Evolutionary conservation across 805 yeast species (phyloP).

Genomic region (Zygosaccharomyces siamensis): DNA sequence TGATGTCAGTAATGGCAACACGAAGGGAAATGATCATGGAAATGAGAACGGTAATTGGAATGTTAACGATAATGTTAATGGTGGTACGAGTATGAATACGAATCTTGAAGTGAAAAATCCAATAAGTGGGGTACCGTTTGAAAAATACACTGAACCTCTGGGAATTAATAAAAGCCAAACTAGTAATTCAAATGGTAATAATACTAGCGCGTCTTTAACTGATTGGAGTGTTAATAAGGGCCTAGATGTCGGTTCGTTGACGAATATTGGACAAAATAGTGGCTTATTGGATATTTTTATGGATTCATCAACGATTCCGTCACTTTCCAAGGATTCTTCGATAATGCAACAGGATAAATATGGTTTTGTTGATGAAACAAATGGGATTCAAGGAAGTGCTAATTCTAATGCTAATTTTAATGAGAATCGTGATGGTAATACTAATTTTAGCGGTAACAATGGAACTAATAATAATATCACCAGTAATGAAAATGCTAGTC

Average conservation of each 20-base stretch:
- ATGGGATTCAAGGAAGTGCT: conserved; percentile 10
- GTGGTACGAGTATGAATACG: not conserved
- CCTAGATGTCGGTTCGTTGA: conserved; percentile 9
- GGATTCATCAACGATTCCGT: conserved; percentile 26
- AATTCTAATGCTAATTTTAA: conserved; percentile 4
- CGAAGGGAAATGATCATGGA: not conserved
- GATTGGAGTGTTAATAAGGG: conserved; percentile 14
- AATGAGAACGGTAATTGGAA: not conserved
- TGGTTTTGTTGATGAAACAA: conserved; percentile 2
- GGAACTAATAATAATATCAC: conserved; percentile 2
- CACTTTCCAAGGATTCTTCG: conserved; percentile 19
- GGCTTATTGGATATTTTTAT: conserved; percentile 41
- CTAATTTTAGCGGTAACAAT: conserved; percentile 3
- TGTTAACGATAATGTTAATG: not conserved
- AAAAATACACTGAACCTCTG: conserved; percentile 34
- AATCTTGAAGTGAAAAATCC: conserved; percentile 33
- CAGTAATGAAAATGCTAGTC: not conserved
- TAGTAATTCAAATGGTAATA: conserved; percentile 28
- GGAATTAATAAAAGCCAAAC: conserved; percentile 12
- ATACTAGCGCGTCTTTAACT: conserved; percentile 13
- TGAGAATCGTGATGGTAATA: conserved; percentile 1
- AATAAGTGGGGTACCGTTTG: conserved; percentile 37
- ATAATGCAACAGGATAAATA: conserved; percentile 16
- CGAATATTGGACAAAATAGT: conserved; percentile 16
- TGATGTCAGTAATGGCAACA: conserved; percentile 1